Evolutionary conservation across 306 rosid species (phyloP).

Genomic region (Trifolium fragiferum): DNA sequence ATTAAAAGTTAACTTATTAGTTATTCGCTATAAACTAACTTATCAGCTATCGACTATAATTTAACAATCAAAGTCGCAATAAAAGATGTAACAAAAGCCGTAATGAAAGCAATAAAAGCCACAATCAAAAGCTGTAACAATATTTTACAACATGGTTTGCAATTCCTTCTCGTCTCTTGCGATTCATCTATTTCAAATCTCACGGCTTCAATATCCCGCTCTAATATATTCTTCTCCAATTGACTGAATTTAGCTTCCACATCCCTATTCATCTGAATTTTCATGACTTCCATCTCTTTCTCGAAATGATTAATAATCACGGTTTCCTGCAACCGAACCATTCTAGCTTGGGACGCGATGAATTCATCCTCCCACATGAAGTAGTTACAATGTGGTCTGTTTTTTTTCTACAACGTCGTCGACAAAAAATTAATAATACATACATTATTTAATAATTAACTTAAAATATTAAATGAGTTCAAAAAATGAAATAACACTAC

Average conservation of each 20-base stretch:
- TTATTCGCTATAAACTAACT: too few relatives aligned
- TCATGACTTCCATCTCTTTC: not conserved
- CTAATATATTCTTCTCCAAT: not conserved
- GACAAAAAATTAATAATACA: not conserved
- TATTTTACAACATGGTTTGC: not conserved
- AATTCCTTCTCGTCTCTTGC: not conserved
- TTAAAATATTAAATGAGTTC: not conserved
- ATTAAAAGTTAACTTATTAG: too few relatives aligned
- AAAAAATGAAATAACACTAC: not conserved
- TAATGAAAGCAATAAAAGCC: too few relatives aligned
- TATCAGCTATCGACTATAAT: too few relatives aligned
- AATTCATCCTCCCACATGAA: conserved; percentile 7
- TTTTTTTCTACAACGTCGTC: not conserved
- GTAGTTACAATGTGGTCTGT: not conserved
- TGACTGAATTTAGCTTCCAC: not conserved
- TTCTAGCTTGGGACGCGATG: not conserved
- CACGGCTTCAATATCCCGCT: not conserved
- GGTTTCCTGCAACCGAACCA: not conserved
- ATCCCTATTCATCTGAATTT: not conserved
- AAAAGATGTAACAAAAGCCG: too few relatives aligned
- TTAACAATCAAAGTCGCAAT: too few relatives aligned
- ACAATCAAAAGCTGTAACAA: not conserved
- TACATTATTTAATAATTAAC: not conserved
- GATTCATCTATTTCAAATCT: not conserved
- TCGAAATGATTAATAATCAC: not conserved